Percentiles rank a stretch among this genome's conserved stretches.
Conservation (phyloP, 2,329 filamentous ascomycete genomes). For the Bipolaris victoriae region DNA sequence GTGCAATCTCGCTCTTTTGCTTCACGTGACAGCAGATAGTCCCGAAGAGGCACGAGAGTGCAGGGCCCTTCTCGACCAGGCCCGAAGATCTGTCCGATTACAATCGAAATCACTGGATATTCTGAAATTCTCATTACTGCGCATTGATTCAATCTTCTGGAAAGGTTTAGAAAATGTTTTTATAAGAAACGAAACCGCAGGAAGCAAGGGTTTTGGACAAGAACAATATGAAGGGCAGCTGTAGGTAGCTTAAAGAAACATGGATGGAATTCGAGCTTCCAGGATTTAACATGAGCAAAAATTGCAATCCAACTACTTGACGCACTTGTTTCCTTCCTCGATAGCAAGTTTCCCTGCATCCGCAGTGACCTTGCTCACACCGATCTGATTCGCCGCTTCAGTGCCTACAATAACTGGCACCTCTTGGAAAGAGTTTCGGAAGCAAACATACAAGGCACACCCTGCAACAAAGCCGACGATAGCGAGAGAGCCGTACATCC, state of each 20-base stretch:
- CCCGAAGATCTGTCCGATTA: background rate
- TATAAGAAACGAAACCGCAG: background rate
- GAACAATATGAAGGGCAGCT: background rate
- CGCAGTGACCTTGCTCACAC: background rate
- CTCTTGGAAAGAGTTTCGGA: constrained; percentile 33
- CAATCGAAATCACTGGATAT: background rate
- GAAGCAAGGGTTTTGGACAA: background rate
- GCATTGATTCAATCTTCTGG: constrained; percentile 1
- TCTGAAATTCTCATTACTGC: background rate
- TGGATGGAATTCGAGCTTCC: background rate
- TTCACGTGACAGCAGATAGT: constrained; percentile 1
- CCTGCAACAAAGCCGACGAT: constrained; percentile 19
- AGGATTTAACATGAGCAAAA: background rate
- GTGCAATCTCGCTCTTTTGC: constrained; percentile 1
- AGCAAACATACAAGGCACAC: constrained; percentile 55
- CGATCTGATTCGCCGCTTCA: background rate
- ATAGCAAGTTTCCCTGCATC: background rate
- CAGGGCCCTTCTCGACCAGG: background rate
- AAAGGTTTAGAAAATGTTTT: background rate
- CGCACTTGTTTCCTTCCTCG: background rate
- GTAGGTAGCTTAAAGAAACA: background rate
- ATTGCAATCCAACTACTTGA: background rate
- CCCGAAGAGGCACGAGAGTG: constrained; percentile 4
- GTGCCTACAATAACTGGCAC: background rate
- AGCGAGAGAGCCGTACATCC: constrained; percentile 22